These are phyloP conservation scores for Diaporthe sp. DNA, from an alignment of 2,329 filamentous ascomycete species.

Conservation along the genomic window DNA sequence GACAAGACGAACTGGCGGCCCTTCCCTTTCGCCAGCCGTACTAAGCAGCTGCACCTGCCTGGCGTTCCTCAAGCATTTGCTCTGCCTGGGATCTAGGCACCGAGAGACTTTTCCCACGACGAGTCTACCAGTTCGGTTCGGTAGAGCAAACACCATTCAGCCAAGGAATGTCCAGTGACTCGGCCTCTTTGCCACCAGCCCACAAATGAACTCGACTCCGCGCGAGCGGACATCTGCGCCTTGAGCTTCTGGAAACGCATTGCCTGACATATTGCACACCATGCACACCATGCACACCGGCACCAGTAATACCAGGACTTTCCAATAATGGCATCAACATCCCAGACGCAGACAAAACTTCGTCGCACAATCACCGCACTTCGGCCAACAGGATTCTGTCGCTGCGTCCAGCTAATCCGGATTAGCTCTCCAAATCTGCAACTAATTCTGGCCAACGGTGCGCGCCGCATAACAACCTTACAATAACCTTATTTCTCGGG, in stretches of 20 bases:
- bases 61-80: not conserved
- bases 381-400: not conserved
- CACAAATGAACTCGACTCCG: not conserved
- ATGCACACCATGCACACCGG: not conserved
- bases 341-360: not conserved
- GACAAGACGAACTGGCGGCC: conserved; percentile 14
- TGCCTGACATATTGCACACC: not conserved
- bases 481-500: conserved; percentile 2
- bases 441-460: not conserved
- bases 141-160: no score
- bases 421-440: not conserved
- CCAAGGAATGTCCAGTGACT: not conserved
- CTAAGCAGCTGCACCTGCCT: not conserved
- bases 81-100: not conserved
- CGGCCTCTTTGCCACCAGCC: not conserved
- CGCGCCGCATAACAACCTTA: conserved; percentile 20
- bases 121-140: not conserved
- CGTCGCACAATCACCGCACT: not conserved
- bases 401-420: not conserved
- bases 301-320: not conserved
- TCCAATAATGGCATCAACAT: not conserved
- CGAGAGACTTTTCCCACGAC: not conserved
- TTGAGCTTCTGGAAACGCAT: not conserved
- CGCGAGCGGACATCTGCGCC: not conserved
- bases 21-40: not conserved